Conservation (phyloP, 2,329 filamentous ascomycete species). For the Thielaviopsis ethacetica region DNA sequence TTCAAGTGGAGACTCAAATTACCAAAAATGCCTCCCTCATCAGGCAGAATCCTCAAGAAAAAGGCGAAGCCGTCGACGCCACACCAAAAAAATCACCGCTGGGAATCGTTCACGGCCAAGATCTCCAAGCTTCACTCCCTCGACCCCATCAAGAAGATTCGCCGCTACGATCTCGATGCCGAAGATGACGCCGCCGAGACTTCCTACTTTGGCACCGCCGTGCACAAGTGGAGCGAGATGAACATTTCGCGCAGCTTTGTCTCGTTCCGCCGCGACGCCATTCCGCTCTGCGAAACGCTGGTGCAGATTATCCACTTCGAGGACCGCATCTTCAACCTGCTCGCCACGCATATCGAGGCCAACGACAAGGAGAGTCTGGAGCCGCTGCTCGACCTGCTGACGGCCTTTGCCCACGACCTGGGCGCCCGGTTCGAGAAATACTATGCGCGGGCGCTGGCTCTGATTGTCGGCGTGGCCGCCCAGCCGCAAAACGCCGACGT, state of each 20-base stretch:
- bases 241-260: conserved; percentile 75
- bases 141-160: conserved; percentile 80
- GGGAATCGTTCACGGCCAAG: conserved; percentile 80
- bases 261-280: conserved; percentile 57
- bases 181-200: conserved; percentile 59
- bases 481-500: conserved; percentile 66
- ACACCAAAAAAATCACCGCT: conserved; percentile 71
- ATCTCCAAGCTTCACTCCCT: conserved; percentile 78
- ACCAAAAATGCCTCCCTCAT: conserved; percentile 43
- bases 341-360: conserved; percentile 60
- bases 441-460: conserved; percentile 56
- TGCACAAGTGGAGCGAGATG: conserved; percentile 81
- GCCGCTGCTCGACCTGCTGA: conserved; percentile 71
- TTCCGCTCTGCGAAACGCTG: conserved; percentile 71
- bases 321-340: conserved; percentile 61
- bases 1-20: conserved; percentile 9
- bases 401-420: conserved; percentile 88
- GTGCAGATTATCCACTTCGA: conserved; percentile 86
- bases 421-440: conserved; percentile 77
- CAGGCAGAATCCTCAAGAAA: conserved; percentile 52
- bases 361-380: conserved; percentile 70
- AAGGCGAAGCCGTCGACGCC: conserved; percentile 55
- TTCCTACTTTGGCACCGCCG: conserved; percentile 72
- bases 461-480: conserved; percentile 64
- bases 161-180: conserved; percentile 67